Base-by-base conservation (phyloP, 352 stramenopile species). In the Globisporangium polare region DNA sequence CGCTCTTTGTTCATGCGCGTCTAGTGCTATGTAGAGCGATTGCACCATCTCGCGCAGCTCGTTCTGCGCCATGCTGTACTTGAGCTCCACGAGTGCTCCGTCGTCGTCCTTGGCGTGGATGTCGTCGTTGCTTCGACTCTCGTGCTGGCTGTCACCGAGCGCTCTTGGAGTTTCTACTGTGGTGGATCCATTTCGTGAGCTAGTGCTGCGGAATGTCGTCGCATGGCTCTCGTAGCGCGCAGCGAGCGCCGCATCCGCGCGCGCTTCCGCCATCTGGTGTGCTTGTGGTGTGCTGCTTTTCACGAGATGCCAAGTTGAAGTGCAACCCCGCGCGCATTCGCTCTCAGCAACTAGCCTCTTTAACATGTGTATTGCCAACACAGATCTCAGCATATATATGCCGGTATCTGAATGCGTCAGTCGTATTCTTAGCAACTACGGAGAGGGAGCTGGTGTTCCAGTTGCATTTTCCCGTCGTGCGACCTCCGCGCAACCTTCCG, bases 1-100 rank as follows among this genome's bases (percentile, higher is more conserved):
- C 5, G 13, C 52, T 22, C 63, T 49, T 12, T 54, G 27, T 22
- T 57, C 53, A 0, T 53, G 26, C 7, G 7, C 7, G 2, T 73
- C 58, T 0, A 69, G 63, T 12, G 57, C 18, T 1, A n/a, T 15
- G n/a, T 70, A 80, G 0, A 80, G 51, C 17, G 61, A 18, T 20
- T 71, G 58, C 6, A 80, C 59, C 5, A 65, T 65, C 5, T 43
- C 53, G 2, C 67, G 66, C 6, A 77, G 42, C 54, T 79, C 66
- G 1, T 53, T 69, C 29, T 78, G 68, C 8, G 65, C 56, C 27
- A 73, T 60, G 22, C 69, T 77, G 6, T 74, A 53, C 49, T 73
- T 52, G 27, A 78, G 65, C 24, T 59, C 26, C 17, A 62, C 22
- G 43, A 54, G 43, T 20, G 45, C 43, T 12, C 29, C 8, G 2